Evolutionary conservation across 2,329 filamentous ascomycete species (phyloP), one percentile per base, ranked within the genome.

Genomic region (Penicillium sp.): DNA sequence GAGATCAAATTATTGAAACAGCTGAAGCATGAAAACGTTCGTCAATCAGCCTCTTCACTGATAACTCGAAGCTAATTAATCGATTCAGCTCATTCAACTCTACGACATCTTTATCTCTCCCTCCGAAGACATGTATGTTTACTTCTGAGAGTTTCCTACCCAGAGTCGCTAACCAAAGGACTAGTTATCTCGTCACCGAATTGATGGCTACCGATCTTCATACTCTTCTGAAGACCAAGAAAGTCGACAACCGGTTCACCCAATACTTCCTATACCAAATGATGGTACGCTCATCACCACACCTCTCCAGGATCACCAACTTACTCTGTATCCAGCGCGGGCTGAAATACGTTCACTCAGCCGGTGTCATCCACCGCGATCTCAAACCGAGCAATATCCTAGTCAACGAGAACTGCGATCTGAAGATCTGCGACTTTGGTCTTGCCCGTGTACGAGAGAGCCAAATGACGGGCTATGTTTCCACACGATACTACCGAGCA

Each of bases 241-340:
- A 92, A 31, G 86, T 99, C 50, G 95, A 98, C 83, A 96, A 96
- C 80, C 95, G 98, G 77, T 99, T 98, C 77, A 97, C 97, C 70
- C 95, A 99, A 80, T 99, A 98, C 80, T 99, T 99, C 76, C 84
- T 98, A 57, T 99, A 99, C 78, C 95, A 99, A 79, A 97, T 99
- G 69, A 86, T 98, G 83, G 93, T 96, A 80, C 69, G 87, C 74
- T 60, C 31, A n/a, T 14, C 5, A 22, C 49, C n/a, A 6, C 51
- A 48, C 19, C 21, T 48, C 55, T 44, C 62, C 65, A 52, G 51
- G 29, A 24, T 4, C 24, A 31, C 3, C n/a, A n/a, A 4, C 45
- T 29, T 2, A 47, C 4, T 47, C 6, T 4, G 16, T 9, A 10
- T 31, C 55, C 68, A 97, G 93, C 91, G 95, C 68, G 95, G 95